Conservation (phyloP, 148 eudicot species). For the Heliosperma pusillum region DNA sequence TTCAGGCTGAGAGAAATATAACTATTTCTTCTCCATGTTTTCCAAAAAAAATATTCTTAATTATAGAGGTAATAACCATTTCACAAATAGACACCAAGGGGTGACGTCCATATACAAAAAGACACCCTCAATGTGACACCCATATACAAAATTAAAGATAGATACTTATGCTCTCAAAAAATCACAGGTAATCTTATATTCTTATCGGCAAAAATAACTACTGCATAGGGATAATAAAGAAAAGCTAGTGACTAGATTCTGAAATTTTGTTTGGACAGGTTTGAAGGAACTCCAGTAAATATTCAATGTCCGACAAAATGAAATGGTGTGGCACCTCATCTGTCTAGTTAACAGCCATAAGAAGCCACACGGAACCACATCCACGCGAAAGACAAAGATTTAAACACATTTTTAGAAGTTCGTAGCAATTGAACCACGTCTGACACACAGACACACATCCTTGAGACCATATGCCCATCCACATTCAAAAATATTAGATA, state of each 20-base stretch:
- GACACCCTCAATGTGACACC: too few species aligned
- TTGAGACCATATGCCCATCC: background rate
- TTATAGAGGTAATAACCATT: too few species aligned
- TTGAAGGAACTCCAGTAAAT: background rate
- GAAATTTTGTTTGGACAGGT: background rate
- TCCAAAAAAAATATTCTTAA: too few species aligned
- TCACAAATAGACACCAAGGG: too few species aligned
- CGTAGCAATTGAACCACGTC: too few species aligned
- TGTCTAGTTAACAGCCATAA: background rate
- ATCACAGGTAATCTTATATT: too few species aligned
- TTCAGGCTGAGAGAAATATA: background rate
- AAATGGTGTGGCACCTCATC: background rate
- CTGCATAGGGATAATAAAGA: background rate
- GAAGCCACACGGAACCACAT: background rate
- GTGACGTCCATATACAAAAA: too few species aligned
- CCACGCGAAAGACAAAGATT: background rate
- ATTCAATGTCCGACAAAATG: background rate
- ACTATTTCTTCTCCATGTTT: background rate
- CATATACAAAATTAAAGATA: too few species aligned
- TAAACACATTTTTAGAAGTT: background rate
- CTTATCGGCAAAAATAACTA: background rate
- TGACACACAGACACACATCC: background rate
- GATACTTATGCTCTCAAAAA: too few species aligned
- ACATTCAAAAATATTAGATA: background rate
- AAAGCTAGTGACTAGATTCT: conserved; percentile 1